Evolutionary conservation across 768 basidiomycete genomes (phyloP), one percentile per base, ranked within the genome.

Genomic region (Mycena venus): DNA sequence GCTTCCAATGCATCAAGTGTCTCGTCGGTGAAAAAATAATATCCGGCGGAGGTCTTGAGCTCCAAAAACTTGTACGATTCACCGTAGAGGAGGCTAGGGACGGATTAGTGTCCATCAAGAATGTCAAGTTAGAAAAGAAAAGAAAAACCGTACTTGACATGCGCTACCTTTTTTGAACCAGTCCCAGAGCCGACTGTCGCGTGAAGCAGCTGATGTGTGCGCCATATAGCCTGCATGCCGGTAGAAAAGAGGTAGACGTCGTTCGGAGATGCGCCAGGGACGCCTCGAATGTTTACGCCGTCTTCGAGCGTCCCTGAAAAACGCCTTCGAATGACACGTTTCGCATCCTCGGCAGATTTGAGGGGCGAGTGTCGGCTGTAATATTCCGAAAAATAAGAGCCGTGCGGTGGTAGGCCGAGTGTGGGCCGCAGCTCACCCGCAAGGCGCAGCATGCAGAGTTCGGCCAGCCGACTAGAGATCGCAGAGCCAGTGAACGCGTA

Each of bases 161-260:
- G 65, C 0, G 81, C 88, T 77, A 78, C 87, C 87, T 89, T 89
- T 75, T 86, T 87, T 0, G 87, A 78, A 72, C 85, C 85, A 79
- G 86, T 88, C 32, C 82, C 85, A 9, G 73, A 66, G 65, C 79
- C 76, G 55, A 78, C 70, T 23, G 79, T 81, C 32, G 68, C 70
- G 38, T 83, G 79, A 15, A 82, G 80, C 17, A 88, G 79, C 74
- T 86, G 83, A 72, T 88, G 86, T 9, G 88, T 82, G 65, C 87
- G 84, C 85, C 86, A 90, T 61, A 90, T 89, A 19, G 90, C 88
- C 61, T 86, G 86, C 90, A 90, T 90, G 17, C 90, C 90, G 2
- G 84, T 82, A 3, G 89, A 85, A 78, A 86, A 89, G 32, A 90
- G 78, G 79, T 83, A 90, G 1, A 90, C 89, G 60, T 90, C 89